phyloP scores from a whole-genome alignment of 805 yeast species.

The Kregervanrija fluxuum region DNA sequence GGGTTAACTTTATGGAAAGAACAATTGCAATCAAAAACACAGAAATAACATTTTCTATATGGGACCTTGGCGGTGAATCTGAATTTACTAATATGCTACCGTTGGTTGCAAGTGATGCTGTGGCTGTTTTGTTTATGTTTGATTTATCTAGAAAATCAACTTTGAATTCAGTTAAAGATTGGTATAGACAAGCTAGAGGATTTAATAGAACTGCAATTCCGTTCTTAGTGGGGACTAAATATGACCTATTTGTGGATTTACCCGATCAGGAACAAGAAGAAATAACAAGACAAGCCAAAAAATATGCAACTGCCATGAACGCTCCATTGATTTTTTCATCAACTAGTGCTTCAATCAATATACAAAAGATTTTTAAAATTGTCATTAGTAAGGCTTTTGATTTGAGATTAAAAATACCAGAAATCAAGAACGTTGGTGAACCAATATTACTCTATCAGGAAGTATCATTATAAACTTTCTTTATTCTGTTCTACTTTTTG shows the following conservation, averaged over 20 bases:
- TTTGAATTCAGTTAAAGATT: conserved; percentile 80
- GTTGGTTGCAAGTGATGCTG: conserved; percentile 84
- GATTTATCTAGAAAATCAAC: conserved; percentile 85
- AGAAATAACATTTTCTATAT: conserved; percentile 81
- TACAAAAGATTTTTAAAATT: conserved; percentile 88
- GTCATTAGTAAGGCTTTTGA: conserved; percentile 88
- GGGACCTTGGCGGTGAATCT: conserved; percentile 95
- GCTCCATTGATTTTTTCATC: conserved; percentile 82
- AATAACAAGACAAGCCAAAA: conserved; percentile 73
- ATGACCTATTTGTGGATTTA: conserved; percentile 76
- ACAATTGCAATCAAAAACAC: conserved; percentile 78
- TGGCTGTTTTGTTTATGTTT: conserved; percentile 83
- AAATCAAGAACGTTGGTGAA: conserved; percentile 80
- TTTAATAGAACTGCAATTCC: conserved; percentile 89
- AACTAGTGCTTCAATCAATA: conserved; percentile 84
- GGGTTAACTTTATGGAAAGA: conserved; percentile 93
- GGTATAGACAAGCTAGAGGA: conserved; percentile 91
- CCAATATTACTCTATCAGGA: conserved; percentile 68
- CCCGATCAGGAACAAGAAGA: conserved; percentile 77
- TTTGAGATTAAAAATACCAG: conserved; percentile 73
- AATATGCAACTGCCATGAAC: conserved; percentile 84
- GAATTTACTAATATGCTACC: conserved; percentile 96
- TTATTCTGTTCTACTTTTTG: neutral
- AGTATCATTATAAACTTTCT: conserved; percentile 7
- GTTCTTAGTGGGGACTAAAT: conserved; percentile 86